Base-by-base conservation (phyloP, 202 grass and related monocot genomes). In the Panicum virgatum region DNA sequence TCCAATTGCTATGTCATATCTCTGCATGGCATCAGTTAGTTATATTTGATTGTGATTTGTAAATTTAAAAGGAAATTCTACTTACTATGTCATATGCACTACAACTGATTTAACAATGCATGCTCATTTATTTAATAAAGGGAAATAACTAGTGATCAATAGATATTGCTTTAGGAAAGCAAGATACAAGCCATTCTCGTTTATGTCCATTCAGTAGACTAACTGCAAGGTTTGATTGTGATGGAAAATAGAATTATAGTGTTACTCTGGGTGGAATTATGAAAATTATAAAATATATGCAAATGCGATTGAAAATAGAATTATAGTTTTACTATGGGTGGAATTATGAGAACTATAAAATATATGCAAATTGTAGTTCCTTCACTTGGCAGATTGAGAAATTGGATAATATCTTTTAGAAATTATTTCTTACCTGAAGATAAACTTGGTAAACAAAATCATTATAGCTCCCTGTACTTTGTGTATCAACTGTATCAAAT, bases 371-470 rank as follows among this genome's bases (percentile, higher is more conserved):
- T 40, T 40, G 5, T 7, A 6, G 7, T 40, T 29, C 16, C 5
- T 32, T 63, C 20, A 64, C 52, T 67, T 43, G 5, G 12, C n/a
- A 43, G 11, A 67, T 43, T 43, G 11, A 6, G 1, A 67, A 66
- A 40, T 12, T 22, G 13, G 20, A 10, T 1, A 20, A 9, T 22
- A 66, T 42, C 8, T 22, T 66, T 66, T 22, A 22, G 0, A 43
- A 67, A 25, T 76, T 6, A 14, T 40, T 62, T 46, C 43, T 48
- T 83, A 83, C 88, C 85, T 86, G 23, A 62, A 88, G 85, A 80
- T 83, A 80, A 62, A 93, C 85, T 59, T 90, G 88, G 51, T 90
- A 48, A 3, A 90, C 74, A 58, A 86, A 85, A 69, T 88, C 82
- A 39, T 88, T 13, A 9, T 88, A 89, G 19, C 73, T 87, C 16